These are phyloP conservation scores for Spatholobus suberectus DNA, from an alignment of 306 rosid species.

Conservation along the genomic window DNA sequence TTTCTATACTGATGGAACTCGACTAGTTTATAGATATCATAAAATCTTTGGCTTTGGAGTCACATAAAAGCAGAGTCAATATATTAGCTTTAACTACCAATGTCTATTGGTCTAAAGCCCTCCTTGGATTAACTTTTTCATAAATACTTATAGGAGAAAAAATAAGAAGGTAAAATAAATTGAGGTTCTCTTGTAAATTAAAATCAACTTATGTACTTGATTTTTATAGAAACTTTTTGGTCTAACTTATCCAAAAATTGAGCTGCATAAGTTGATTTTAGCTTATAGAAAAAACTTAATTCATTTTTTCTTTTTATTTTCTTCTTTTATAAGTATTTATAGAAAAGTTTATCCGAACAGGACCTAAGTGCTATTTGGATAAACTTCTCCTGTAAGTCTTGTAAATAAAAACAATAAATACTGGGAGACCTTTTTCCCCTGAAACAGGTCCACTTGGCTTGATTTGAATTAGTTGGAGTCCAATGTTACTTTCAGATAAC, in stretches of 20 bases:
- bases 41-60: slow-evolving; percentile 1
- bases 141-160: neutral
- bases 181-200: neutral
- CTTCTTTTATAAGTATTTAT: neutral
- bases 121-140: neutral
- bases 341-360: neutral
- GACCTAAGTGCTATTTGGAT: too few species aligned
- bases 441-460: neutral
- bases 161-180: neutral
- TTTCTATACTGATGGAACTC: slow-evolving; percentile 2
- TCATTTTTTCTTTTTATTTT: neutral
- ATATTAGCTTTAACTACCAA: neutral
- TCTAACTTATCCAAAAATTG: neutral
- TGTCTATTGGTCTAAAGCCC: neutral
- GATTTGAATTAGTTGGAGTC: neutral
- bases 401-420: neutral
- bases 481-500: neutral
- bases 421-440: too few species aligned
- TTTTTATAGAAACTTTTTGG: neutral
- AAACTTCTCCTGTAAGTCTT: too few species aligned
- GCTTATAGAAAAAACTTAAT: neutral
- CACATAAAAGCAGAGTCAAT: neutral
- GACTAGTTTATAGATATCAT: neutral
- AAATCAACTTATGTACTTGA: neutral
- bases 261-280: neutral